Evolutionary conservation across 1,284 basidiomycete species (phyloP).

Genomic region (Tilletia setariae): DNA sequence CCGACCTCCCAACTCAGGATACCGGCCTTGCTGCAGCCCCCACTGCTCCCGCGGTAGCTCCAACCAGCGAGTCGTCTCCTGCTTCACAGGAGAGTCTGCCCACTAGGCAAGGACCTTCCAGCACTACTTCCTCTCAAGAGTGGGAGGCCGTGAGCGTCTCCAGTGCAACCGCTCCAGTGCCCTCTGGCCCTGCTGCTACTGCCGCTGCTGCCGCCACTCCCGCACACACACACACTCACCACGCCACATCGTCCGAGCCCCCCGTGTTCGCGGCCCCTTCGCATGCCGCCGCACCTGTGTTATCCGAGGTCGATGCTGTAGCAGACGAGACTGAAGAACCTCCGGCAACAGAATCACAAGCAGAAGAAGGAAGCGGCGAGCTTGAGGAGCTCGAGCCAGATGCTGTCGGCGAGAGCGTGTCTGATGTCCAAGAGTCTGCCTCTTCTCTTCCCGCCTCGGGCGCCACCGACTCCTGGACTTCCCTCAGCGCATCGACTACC

Average conservation of each 20-base stretch:
- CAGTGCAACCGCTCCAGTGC: background rate
- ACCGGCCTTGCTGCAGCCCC: background rate
- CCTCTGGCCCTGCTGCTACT: background rate
- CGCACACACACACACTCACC: background rate
- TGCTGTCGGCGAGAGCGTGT: conserved; percentile 7
- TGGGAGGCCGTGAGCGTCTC: conserved; percentile 26
- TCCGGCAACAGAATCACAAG: background rate
- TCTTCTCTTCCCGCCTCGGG: background rate
- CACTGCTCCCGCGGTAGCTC: conserved; percentile 12
- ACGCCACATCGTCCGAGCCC: background rate
- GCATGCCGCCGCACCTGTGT: background rate
- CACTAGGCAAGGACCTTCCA: conserved; percentile 27
- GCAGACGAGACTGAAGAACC: background rate
- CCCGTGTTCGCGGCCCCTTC: background rate
- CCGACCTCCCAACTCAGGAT: background rate
- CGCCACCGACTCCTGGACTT: background rate
- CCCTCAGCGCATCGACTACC: background rate
- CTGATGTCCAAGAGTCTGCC: background rate
- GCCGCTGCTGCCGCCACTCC: background rate
- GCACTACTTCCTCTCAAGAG: conserved; percentile 42
- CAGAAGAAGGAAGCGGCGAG: background rate
- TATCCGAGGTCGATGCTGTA: background rate
- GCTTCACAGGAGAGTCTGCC: conserved; percentile 17
- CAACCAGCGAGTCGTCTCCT: conserved; percentile 19
- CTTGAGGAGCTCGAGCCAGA: conserved; percentile 14